Percentiles rank a stretch among this genome's conserved stretches.
Evolutionary conservation across 768 basidiomycete genomes (phyloP).

Genomic region (Mycena latifolia): DNA sequence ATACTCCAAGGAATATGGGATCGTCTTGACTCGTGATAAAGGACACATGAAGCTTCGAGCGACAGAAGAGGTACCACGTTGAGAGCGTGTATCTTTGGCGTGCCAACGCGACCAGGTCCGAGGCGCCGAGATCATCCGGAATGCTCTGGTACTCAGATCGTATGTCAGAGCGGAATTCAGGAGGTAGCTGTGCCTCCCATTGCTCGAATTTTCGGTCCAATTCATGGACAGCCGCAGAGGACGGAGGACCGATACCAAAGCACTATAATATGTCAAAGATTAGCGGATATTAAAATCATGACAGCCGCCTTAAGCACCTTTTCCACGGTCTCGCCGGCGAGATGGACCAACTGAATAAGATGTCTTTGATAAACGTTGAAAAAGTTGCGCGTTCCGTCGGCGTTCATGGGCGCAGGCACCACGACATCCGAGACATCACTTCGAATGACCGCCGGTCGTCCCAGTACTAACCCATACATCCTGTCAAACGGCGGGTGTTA

Average conservation of each 20-base stretch:
- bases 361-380: conserved; percentile 52
- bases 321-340: conserved; percentile 56
- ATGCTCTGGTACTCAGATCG: conserved; percentile 40
- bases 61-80: conserved; percentile 60
- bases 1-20: conserved; percentile 29
- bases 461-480: conserved; percentile 57
- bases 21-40: conserved; percentile 50
- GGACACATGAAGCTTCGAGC: conserved; percentile 59
- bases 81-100: conserved; percentile 59
- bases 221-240: conserved; percentile 51
- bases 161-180: conserved; percentile 52
- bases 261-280: conserved; percentile 43
- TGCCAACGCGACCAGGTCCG: conserved; percentile 48
- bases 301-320: conserved; percentile 44
- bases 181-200: conserved; percentile 58
- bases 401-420: conserved; percentile 44
- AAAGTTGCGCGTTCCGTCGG: conserved; percentile 48
- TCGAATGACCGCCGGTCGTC: conserved; percentile 58
- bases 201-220: conserved; percentile 57
- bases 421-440: conserved; percentile 53
- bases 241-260: conserved; percentile 49
- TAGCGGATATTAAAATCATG: conserved; percentile 1
- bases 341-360: conserved; percentile 52
- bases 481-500: conserved; percentile 41
- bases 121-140: conserved; percentile 40